These are phyloP conservation scores for Phialophora verrucosa DNA, from an alignment of 2,329 filamentous ascomycete species.

Conservation along the genomic window DNA sequence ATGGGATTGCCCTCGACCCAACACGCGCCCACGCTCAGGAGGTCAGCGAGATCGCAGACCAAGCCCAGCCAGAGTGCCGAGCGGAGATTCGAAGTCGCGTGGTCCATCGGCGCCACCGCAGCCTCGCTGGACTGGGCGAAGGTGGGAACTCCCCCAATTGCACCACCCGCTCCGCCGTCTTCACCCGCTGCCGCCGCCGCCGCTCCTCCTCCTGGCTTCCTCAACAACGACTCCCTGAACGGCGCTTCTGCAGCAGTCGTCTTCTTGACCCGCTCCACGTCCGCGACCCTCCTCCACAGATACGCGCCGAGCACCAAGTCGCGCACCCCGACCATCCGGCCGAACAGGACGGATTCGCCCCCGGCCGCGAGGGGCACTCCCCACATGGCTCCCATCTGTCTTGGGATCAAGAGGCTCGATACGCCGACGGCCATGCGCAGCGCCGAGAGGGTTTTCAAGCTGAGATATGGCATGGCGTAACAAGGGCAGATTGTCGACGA, in stretches of 20 bases:
- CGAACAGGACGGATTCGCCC: slow-evolving; percentile 11
- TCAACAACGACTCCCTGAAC: not conserved
- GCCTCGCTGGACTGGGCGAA: not conserved
- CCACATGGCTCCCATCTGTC: slow-evolving; percentile 14
- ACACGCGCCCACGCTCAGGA: slow-evolving; percentile 15
- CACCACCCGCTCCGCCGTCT: not conserved
- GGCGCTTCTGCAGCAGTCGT: not conserved
- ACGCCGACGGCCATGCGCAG: slow-evolving; percentile 23
- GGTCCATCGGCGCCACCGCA: not conserved
- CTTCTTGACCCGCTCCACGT: not conserved
- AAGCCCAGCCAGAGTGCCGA: slow-evolving; percentile 24
- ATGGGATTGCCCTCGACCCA: slow-evolving; percentile 9
- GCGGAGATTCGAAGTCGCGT: slow-evolving; percentile 2
- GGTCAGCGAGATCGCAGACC: slow-evolving; percentile 17
- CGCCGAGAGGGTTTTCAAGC: slow-evolving; percentile 13
- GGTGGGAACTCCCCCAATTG: not conserved
- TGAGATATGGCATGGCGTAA: slow-evolving; percentile 1
- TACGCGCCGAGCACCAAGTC: slow-evolving; percentile 26
- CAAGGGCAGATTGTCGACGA: too few species aligned
- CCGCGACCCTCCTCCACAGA: slow-evolving; percentile 18
- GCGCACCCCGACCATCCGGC: slow-evolving; percentile 19
- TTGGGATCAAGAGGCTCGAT: slow-evolving; percentile 17
- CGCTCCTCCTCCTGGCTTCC: not conserved
- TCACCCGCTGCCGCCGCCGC: not conserved
- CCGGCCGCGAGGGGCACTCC: slow-evolving; percentile 15